These are phyloP conservation scores for Boletus barrowsii DNA, from an alignment of 768 basidiomycete genomes.

Conservation along the genomic window DNA sequence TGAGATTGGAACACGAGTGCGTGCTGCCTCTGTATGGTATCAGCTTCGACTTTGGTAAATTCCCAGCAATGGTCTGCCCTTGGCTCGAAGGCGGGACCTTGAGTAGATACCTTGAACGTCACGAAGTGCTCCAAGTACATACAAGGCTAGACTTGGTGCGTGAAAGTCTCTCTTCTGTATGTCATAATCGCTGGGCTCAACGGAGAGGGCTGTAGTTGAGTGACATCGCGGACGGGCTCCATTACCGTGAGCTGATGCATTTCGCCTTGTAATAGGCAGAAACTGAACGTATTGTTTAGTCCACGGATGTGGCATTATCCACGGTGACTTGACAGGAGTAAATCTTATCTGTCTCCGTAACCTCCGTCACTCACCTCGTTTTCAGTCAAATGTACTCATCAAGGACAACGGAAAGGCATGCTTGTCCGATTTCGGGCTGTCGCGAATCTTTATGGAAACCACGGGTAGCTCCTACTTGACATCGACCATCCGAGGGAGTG, in stretches of 20 bases:
- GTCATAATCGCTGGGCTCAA: not conserved
- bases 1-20: conserved; percentile 25
- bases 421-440: conserved; percentile 38
- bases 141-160: conserved; percentile 19
- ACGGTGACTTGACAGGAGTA: conserved; percentile 47
- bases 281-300: conserved; percentile 7
- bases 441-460: conserved; percentile 26
- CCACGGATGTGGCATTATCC: conserved; percentile 33
- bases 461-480: conserved; percentile 23
- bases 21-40: conserved; percentile 30
- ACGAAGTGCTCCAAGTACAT: conserved; percentile 4
- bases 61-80: conserved; percentile 34
- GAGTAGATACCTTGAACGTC: conserved; percentile 18
- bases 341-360: not conserved
- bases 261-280: not conserved
- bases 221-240: conserved; percentile 21
- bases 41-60: conserved; percentile 28
- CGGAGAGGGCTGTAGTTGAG: conserved; percentile 5
- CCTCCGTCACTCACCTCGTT: not conserved
- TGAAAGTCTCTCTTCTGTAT: not conserved
- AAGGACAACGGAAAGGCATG: conserved; percentile 29
- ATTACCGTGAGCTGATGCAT: conserved; percentile 14
- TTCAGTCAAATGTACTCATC: conserved; percentile 37
- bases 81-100: conserved; percentile 33
- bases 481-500: conserved; percentile 40